These are phyloP conservation scores for Lactarius hengduanensis DNA, from an alignment of 768 basidiomycete species.

Conservation along the genomic window DNA sequence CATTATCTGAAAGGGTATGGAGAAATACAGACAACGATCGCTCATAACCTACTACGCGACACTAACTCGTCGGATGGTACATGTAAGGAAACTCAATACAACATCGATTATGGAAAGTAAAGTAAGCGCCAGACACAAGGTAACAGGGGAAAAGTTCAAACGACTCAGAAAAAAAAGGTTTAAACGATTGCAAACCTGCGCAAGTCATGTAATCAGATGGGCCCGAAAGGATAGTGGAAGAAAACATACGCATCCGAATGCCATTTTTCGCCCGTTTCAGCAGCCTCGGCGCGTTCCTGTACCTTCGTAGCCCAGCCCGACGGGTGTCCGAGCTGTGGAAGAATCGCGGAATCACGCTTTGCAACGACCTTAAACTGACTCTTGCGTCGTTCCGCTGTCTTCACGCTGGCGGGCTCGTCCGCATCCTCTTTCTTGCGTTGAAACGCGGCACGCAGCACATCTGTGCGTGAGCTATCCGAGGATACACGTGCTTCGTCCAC, in stretches of 20 bases:
- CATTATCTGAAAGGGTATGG: neutral
- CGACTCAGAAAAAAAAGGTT: neutral
- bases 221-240: neutral
- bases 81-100: neutral
- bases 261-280: constrained; percentile 49
- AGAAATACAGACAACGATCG: neutral
- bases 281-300: constrained; percentile 45
- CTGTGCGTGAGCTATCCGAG: constrained; percentile 37
- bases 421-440: constrained; percentile 55
- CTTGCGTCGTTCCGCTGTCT: constrained; percentile 41
- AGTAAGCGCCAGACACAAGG: neutral
- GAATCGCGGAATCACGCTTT: constrained; percentile 62
- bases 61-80: neutral
- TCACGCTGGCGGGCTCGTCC: constrained; percentile 38
- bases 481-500: constrained; percentile 53
- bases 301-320: constrained; percentile 69
- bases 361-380: constrained; percentile 83
- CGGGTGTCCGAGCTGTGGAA: constrained; percentile 63
- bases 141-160: neutral
- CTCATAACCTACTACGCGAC: neutral
- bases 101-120: neutral
- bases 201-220: neutral
- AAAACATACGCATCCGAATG: constrained; percentile 47
- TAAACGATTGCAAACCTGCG: constrained; percentile 18
- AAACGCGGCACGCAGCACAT: constrained; percentile 67